These are phyloP conservation scores for Sarcocystis neurona DNA, from an alignment of 169 alveolate genomes.

Conservation along the genomic window DNA sequence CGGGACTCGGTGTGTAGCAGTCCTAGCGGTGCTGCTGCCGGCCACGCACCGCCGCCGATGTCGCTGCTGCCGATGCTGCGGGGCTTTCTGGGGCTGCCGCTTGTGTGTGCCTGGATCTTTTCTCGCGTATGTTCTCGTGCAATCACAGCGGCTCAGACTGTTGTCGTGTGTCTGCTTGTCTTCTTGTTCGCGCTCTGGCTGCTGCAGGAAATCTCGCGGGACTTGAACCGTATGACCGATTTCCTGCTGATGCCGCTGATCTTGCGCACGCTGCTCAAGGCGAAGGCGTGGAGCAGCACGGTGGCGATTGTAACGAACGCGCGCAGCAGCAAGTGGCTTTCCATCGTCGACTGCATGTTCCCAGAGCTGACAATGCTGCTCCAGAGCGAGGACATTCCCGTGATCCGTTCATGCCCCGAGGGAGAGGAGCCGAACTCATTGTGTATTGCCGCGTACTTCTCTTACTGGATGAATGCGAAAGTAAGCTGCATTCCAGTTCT, in stretches of 20 bases:
- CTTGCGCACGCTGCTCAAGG: slow-evolving; percentile 68
- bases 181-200: not conserved
- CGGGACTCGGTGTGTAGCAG: too few relatives aligned
- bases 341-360: slow-evolving; percentile 76
- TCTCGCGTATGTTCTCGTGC: too few relatives aligned
- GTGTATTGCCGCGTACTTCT: slow-evolving; percentile 74
- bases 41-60: too few relatives aligned
- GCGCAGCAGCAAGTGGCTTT: slow-evolving; percentile 78
- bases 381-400: slow-evolving; percentile 71
- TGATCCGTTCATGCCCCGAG: slow-evolving; percentile 76
- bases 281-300: slow-evolving; percentile 72
- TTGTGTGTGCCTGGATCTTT: too few relatives aligned
- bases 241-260: slow-evolving; percentile 71
- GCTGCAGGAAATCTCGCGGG: slow-evolving; percentile 64
- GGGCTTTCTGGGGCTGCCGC: too few relatives aligned
- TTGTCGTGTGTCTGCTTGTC: too few relatives aligned
- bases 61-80: too few relatives aligned
- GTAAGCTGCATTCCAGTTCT: slow-evolving; percentile 51
- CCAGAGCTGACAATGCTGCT: slow-evolving; percentile 76
- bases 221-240: slow-evolving; percentile 72
- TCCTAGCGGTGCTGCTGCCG: too few relatives aligned
- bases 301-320: slow-evolving; percentile 85
- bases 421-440: slow-evolving; percentile 75
- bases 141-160: too few relatives aligned
- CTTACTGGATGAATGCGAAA: slow-evolving; percentile 84